Base-by-base conservation (phyloP, 1,284 basidiomycete genomes). In the Leccinum pachyderme region DNA sequence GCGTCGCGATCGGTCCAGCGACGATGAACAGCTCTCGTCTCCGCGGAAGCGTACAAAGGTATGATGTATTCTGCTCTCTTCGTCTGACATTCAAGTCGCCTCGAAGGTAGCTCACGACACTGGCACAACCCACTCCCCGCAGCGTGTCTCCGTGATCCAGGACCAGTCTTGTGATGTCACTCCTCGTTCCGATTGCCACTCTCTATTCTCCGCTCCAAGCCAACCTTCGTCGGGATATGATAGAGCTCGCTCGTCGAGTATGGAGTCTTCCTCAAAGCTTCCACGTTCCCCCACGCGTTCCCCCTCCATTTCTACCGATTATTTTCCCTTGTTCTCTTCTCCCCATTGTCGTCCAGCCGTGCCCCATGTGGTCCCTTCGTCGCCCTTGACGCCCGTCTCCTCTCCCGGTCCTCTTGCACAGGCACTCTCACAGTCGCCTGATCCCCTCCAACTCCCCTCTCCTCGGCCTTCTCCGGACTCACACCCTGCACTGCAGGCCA, bases 41-140 rank as follows among this genome's bases (percentile, higher is more conserved):
- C 70, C 70, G 13, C 54, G 67, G 27, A 70, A 70, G 50, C 68
- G 68, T 39, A 51, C 59, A 28, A 70, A 72, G 68, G 71, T 72
- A 51, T 27, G 59, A 46, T 35, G 8, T 8, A 3, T 43, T 47
- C 44, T 25, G 13, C 18, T 3, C 7, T 45, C n/a, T 45, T 9
- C 22, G 3, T 55, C 37, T 12, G 11, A 37, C 44, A 31, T 55
- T 71, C 29, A 70, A 35, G 32, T 47, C 35, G 31, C 47, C 52
- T 56, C 27, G 8, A 58, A 71, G 69, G 41, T 60, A 39, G 51
- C 39, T 48, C 66, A 67, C 46, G 12, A 55, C 49, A 28, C 4
- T n/a, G 45, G 29, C 8, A 32, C 31, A 15, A 27, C 33, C 28
- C 39, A 37, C 11, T 44, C 46, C 25, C 18, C 12, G 7, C 32